Evolutionary conservation across 495 filamentous ascomycete genomes (phyloP).

Genomic region (Geopyxis carbonaria): DNA sequence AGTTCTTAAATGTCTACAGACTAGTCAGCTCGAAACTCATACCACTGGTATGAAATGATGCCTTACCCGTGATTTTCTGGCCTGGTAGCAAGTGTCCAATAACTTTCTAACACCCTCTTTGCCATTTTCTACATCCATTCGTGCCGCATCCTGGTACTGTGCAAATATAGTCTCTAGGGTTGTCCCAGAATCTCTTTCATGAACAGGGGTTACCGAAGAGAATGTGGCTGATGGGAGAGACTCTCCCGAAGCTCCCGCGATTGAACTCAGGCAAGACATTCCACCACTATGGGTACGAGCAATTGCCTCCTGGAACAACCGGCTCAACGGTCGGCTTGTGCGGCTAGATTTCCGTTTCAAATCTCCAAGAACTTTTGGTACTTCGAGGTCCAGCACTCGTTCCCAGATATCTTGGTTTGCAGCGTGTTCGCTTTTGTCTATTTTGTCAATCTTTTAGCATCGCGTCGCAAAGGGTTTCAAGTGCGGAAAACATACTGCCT

Average conservation of each 20-base stretch:
- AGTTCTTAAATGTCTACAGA: slow-evolving; percentile 14
- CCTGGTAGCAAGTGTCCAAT: slow-evolving; percentile 22
- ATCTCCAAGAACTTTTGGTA: slow-evolving; percentile 15
- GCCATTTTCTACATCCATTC: not conserved
- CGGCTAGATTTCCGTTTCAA: slow-evolving; percentile 16
- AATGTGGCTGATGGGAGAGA: not conserved
- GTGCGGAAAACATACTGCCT: slow-evolving; percentile 12
- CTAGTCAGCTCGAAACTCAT: not conserved
- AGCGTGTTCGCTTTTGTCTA: slow-evolving; percentile 14
- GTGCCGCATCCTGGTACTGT: slow-evolving; percentile 11
- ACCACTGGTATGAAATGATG: not conserved
- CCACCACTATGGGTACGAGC: too few species aligned
- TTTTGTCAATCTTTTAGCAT: slow-evolving; percentile 15
- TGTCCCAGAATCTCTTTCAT: slow-evolving; percentile 8
- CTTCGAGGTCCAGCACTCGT: slow-evolving; percentile 17
- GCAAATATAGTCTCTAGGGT: slow-evolving; percentile 18
- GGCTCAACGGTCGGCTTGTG: slow-evolving; percentile 4
- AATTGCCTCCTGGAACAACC: slow-evolving; percentile 14
- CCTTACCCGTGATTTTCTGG: slow-evolving; percentile 12
- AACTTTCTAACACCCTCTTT: slow-evolving; percentile 14
- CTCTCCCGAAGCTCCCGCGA: not conserved
- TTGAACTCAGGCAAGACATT: too few species aligned
- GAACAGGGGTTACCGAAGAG: not conserved
- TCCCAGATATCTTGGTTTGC: slow-evolving; percentile 17
- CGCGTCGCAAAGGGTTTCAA: too few species aligned